Evolutionary conservation across 306 rosid species (phyloP), one percentile per base, ranked within the genome.

Genomic region (Prunus kanzakura): DNA sequence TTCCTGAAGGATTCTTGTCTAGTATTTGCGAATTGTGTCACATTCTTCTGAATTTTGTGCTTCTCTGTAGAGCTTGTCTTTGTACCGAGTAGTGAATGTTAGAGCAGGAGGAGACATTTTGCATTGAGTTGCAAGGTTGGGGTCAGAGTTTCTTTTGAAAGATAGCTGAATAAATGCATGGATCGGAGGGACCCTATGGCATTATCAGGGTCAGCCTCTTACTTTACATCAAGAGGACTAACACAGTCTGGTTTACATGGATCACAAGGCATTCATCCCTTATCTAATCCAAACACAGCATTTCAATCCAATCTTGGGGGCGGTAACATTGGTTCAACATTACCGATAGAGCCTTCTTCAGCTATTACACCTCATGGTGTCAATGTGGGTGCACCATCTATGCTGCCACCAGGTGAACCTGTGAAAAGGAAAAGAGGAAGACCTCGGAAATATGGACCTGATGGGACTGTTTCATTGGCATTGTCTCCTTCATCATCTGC

Each of bases 101-200:
- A 75, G 85, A 79, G 77, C 88, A 88, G 83, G 78, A 56, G 56
- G 68, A 25, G 81, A 77, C 45, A 66, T 62, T 80, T 68, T 65
- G 79, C 56, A 13, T 56, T 61, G 32, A 49, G 66, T 55, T 76
- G 81, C 47, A 64, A 78, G 23, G 64, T 81, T 64, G 82, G 62
- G 75, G 63, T 78, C 67, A 13, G 20, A 43, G 73, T 81, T 78
- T 43, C 64, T 68, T 46, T 83, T 61, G 76, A 77, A 81, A 80
- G 81, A 75, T 76, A 79, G 69, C 15, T 38, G 46, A 63, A 84
- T 89, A 87, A 89, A 88, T 91, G 91, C 95, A 93, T 94, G 98
- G 98, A 94, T 90, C 98, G 91, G 49, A 88, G 91, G 86, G 97
- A 94, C 86, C 93, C 84, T 67, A 89, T 90, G 91, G 84, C 89